These are phyloP conservation scores for Xylaria sp. DNA, from an alignment of 2,329 filamentous ascomycete genomes.

Conservation along the genomic window DNA sequence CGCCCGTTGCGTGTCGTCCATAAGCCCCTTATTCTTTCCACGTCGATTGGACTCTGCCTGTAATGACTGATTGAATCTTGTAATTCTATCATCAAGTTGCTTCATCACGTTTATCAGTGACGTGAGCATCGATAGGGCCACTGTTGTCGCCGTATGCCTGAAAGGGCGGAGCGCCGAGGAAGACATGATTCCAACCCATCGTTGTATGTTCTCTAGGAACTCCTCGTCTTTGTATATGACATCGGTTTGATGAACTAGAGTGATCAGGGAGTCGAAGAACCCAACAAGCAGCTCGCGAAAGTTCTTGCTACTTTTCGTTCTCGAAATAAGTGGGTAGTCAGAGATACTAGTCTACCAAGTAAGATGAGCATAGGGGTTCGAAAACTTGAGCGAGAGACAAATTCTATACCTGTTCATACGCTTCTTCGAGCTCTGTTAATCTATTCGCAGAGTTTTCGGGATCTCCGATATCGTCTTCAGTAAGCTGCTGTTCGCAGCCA, in stretches of 20 bases:
- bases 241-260: constrained; percentile 83
- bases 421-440: constrained; percentile 85
- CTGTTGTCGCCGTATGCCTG: constrained; percentile 90
- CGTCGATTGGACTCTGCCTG: constrained; percentile 79
- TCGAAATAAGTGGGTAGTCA: constrained; percentile 92
- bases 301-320: constrained; percentile 77
- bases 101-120: constrained; percentile 79
- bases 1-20: constrained; percentile 77
- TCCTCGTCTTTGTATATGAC: constrained; percentile 80
- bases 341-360: constrained; percentile 74
- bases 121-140: constrained; percentile 81
- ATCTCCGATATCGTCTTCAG: constrained; percentile 85
- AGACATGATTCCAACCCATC: constrained; percentile 92
- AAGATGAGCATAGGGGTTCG: constrained; percentile 46
- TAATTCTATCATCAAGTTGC: constrained; percentile 76
- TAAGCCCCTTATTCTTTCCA: constrained; percentile 80
- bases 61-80: constrained; percentile 80
- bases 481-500: constrained; percentile 83
- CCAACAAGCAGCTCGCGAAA: constrained; percentile 82
- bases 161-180: constrained; percentile 89
- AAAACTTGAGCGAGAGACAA: constrained; percentile 1
- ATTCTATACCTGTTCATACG: constrained; percentile 78
- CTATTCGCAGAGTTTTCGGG: constrained; percentile 85
- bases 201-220: constrained; percentile 87
- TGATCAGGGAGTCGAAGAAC: constrained; percentile 83